Conservation (phyloP, 2,329 filamentous ascomycete species). For the Colletotrichum ledebouriae region DNA sequence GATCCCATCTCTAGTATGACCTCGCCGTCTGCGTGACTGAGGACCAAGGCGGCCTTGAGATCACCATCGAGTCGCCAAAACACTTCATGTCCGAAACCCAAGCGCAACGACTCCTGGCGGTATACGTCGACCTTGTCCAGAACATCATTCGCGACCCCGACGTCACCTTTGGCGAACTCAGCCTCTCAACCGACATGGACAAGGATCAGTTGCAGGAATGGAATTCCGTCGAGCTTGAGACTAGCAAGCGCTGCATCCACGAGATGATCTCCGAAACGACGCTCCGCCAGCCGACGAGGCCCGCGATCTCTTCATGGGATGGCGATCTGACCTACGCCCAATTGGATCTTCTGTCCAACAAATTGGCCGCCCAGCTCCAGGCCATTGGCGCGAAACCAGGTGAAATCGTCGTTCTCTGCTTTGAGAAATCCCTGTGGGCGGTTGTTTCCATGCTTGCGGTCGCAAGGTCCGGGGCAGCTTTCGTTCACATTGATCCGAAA, state of each 20-base stretch:
- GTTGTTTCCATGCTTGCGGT: conserved; percentile 49
- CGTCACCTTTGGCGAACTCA: not conserved
- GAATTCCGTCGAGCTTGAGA: conserved; percentile 11
- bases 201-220: conserved; percentile 11
- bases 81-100: conserved; percentile 29
- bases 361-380: conserved; percentile 40
- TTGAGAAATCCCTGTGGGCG: conserved; percentile 48
- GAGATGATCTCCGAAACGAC: conserved; percentile 23
- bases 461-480: conserved; percentile 50
- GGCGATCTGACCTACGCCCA: conserved; percentile 44
- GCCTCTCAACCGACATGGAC: conserved; percentile 23
- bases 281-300: not conserved
- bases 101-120: not conserved
- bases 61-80: conserved; percentile 20
- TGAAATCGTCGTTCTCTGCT: conserved; percentile 46
- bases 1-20: conserved; percentile 1
- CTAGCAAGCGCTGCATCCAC: conserved; percentile 33
- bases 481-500: conserved; percentile 49
- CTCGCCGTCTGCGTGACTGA: conserved; percentile 26
- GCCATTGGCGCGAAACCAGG: conserved; percentile 42
- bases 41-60: not conserved
- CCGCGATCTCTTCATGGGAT: conserved; percentile 45
- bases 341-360: conserved; percentile 41
- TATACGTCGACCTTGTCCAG: not conserved
- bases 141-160: not conserved